phyloP scores from a whole-genome alignment of 2,329 filamentous ascomycete species.

The Colletotrichum melonis region DNA sequence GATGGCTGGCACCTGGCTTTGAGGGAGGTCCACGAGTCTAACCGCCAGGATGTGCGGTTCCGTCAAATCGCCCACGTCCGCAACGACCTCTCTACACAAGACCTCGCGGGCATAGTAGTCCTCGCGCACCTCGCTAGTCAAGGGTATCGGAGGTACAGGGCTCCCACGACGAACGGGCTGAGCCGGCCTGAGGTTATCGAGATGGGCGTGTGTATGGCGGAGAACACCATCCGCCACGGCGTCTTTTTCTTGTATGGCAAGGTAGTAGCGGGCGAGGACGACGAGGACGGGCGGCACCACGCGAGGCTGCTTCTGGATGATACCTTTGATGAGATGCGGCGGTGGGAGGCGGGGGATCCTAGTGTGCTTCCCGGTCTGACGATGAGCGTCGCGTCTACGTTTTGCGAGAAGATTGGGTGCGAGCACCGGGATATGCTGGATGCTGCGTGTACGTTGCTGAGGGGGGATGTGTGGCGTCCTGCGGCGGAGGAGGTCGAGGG shows the following conservation, averaged over 20 bases:
- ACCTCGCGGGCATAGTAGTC: slow-evolving; percentile 30
- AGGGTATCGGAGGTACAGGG: slow-evolving; percentile 27
- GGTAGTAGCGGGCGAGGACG: background rate
- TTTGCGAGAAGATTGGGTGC: slow-evolving; percentile 23
- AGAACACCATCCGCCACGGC: slow-evolving; percentile 34
- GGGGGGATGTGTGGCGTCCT: slow-evolving; percentile 21
- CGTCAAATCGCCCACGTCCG: slow-evolving; percentile 25
- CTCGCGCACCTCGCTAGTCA: slow-evolving; percentile 28
- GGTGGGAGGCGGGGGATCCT: slow-evolving; percentile 32
- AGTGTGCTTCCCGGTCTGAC: slow-evolving; percentile 30
- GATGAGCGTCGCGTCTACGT: slow-evolving; percentile 27
- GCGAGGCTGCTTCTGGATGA: slow-evolving; percentile 31
- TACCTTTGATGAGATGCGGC: slow-evolving; percentile 31
- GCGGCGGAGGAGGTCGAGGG: background rate
- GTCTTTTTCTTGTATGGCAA: slow-evolving; percentile 33
- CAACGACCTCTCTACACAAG: background rate
- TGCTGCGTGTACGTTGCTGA: slow-evolving; percentile 25
- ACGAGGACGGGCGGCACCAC: slow-evolving; percentile 20
- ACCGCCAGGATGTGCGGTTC: slow-evolving; percentile 21
- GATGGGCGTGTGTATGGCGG: slow-evolving; percentile 32
- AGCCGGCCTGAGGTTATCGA: slow-evolving; percentile 26
- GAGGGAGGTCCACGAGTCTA: slow-evolving; percentile 24
- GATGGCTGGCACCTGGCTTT: slow-evolving; percentile 29
- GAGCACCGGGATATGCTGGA: slow-evolving; percentile 14
- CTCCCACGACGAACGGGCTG: background rate